A percentile compares a stretch with the other conserved stretches of the same genome.
Conservation (phyloP, 768 basidiomycete genomes). For the Chalciporus chontae region DNA sequence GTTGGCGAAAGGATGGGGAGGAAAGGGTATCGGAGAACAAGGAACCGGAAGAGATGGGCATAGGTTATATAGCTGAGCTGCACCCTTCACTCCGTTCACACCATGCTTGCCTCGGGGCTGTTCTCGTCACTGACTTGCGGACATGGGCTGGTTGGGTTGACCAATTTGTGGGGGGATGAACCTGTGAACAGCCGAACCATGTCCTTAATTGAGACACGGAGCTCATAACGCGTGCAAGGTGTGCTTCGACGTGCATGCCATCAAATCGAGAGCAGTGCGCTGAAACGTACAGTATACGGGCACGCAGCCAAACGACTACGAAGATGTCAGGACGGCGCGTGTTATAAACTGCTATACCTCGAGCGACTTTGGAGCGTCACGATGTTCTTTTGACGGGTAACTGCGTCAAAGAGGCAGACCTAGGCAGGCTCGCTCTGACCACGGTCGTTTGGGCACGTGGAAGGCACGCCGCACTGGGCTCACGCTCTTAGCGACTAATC, state of each 20-base stretch:
- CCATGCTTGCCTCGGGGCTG: slow-evolving; percentile 36
- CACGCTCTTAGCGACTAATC: slow-evolving; percentile 3
- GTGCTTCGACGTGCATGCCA: slow-evolving; percentile 18
- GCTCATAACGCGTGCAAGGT: slow-evolving; percentile 26
- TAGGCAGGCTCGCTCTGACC: neutral
- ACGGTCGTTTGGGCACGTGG: slow-evolving; percentile 23
- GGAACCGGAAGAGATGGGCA: slow-evolving; percentile 34
- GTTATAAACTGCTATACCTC: slow-evolving; percentile 16
- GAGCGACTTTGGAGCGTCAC: slow-evolving; percentile 9
- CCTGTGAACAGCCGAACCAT: slow-evolving; percentile 24
- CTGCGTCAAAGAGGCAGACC: slow-evolving; percentile 4
- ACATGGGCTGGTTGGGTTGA: slow-evolving; percentile 27
- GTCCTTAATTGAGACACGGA: slow-evolving; percentile 19
- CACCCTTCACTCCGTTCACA: slow-evolving; percentile 40
- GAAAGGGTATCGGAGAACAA: slow-evolving; percentile 36
- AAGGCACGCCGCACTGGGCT: slow-evolving; percentile 15
- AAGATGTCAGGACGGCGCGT: slow-evolving; percentile 6
- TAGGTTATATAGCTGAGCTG: slow-evolving; percentile 34
- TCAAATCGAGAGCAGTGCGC: slow-evolving; percentile 11
- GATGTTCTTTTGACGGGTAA: neutral
- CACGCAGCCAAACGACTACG: slow-evolving; percentile 5
- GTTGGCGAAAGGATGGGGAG: slow-evolving; percentile 33
- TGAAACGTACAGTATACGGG: neutral
- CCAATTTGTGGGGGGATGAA: slow-evolving; percentile 24
- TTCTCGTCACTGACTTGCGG: slow-evolving; percentile 29